Base-by-base conservation (phyloP, 805 yeast genomes). In the Soucietia sequanensis region DNA sequence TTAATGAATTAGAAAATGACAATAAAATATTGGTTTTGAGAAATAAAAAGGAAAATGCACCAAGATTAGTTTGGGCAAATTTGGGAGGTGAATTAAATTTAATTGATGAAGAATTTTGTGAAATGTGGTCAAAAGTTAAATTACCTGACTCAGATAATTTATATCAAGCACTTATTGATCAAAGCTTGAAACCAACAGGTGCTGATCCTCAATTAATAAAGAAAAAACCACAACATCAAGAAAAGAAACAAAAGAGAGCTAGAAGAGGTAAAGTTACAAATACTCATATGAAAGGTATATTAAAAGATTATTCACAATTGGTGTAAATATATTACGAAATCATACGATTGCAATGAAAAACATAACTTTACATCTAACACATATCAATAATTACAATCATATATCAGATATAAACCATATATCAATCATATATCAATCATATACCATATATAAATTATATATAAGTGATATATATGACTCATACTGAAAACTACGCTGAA, bases 141-240 rank as follows among this genome's bases (percentile, higher is more conserved):
- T 72, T 91, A 21, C 99, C 99, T 3, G 81, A 82, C 20, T 79
- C 81, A 19, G 83, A 84, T 34, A 95, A 83, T 37, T 69, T 93
- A 41, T 95, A 95, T 17, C 78, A 81, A 36, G 78, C 79, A 38
- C 71, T 93, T 43, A 75, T 83, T 39, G 86, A 80, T 40, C 80
- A 85, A 40, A 91, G 96, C n/a, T 74, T 93, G 58, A 93, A 89
- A 59, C 99, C 99, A 7, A 91, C 98, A 0, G 84, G 93, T 53
- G 93, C 89, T n/a, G 99, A 93, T 56, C 98, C 99, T n/a, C 86
- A 89, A 27, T 77, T 85, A n/a, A 65, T 89, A 40, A 86, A 82
- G 61, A 83, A 80, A 55, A 77, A 75, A 37, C 76, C 75, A 30
- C 67, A 59, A 36, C 68, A 63, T 36, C 72, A 70, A 26, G 81